phyloP scores from a whole-genome alignment of 805 yeast species.

The Candida schatavii region DNA sequence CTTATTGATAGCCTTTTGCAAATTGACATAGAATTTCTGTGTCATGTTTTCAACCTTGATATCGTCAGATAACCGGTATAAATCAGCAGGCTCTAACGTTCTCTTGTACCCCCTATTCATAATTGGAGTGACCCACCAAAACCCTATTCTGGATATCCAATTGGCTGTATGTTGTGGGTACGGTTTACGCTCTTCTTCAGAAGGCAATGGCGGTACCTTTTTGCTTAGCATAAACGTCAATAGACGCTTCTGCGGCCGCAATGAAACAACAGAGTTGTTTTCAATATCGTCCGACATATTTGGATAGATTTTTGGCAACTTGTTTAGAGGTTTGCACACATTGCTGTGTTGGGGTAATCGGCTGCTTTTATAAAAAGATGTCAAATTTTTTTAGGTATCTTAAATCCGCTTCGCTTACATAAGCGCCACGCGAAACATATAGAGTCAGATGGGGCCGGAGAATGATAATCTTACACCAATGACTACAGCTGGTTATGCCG shows the following conservation, averaged over 20 bases:
- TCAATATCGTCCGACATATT: constrained; percentile 3
- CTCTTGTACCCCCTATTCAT: constrained; percentile 68
- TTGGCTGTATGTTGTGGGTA: constrained; percentile 45
- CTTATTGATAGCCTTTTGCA: constrained; percentile 18
- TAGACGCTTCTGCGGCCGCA: constrained; percentile 29
- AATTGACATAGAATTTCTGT: constrained; percentile 19
- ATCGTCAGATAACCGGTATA: constrained; percentile 40
- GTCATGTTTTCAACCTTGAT: constrained; percentile 34
- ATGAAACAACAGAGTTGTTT: constrained; percentile 1
- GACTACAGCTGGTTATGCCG: no score
- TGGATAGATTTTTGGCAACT: no score
- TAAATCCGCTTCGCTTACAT: no score
- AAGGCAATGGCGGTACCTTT: constrained; percentile 52
- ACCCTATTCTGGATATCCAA: constrained; percentile 42
- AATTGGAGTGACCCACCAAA: constrained; percentile 69
- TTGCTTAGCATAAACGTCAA: constrained; percentile 33
- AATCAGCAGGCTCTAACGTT: constrained; percentile 63
- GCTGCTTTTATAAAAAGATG: no score
- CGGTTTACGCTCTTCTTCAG: constrained; percentile 44
- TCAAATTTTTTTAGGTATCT: no score
- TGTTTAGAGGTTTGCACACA: no score
- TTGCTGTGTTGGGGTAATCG: no score
- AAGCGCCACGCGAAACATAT: no score
- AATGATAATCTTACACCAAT: no score
- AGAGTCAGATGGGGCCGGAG: no score